A percentile compares a stretch with the other conserved stretches of the same genome.
These are phyloP conservation scores for Sarocladiaceae sp. DNA, from an alignment of 2,329 filamentous ascomycete species.

Conservation along the genomic window DNA sequence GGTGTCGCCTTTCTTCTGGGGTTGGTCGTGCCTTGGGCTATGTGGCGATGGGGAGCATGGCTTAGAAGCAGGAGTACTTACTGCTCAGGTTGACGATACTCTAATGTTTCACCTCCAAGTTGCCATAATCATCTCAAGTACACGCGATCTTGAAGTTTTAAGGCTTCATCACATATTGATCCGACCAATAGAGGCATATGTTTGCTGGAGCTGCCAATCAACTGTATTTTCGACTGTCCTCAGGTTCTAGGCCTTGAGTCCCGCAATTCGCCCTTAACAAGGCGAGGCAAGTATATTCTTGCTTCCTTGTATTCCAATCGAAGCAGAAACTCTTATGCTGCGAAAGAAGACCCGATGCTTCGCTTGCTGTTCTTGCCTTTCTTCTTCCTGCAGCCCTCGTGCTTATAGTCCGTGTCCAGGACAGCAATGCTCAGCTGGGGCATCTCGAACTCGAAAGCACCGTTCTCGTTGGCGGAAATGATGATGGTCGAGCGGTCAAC, in stretches of 20 bases:
- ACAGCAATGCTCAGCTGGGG: conserved; percentile 54
- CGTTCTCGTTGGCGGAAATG: conserved; percentile 38
- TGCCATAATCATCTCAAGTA: too few relatives aligned
- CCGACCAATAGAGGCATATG: too few relatives aligned
- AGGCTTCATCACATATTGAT: too few relatives aligned
- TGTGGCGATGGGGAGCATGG: conserved; percentile 11
- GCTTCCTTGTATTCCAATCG: too few relatives aligned
- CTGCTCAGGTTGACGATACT: conserved; percentile 11
- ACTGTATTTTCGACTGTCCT: too few relatives aligned
- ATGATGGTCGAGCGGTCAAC: conserved; percentile 37
- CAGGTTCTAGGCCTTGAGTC: too few relatives aligned
- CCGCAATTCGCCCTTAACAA: too few relatives aligned
- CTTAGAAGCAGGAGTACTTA: conserved; percentile 9
- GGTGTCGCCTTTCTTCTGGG: conserved; percentile 15
- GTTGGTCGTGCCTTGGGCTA: conserved; percentile 4
- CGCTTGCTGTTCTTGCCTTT: neutral
- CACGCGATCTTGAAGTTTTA: too few relatives aligned
- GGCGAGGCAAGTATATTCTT: too few relatives aligned
- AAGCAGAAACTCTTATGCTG: neutral
- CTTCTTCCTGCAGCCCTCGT: conserved; percentile 4
- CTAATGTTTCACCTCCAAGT: too few relatives aligned
- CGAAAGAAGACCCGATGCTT: neutral
- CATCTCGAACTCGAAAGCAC: conserved; percentile 47
- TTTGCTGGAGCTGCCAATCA: too few relatives aligned
- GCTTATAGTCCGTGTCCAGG: conserved; percentile 35